These are phyloP conservation scores for Termitomyces sp. DNA, from an alignment of 768 basidiomycete species.

Conservation along the genomic window DNA sequence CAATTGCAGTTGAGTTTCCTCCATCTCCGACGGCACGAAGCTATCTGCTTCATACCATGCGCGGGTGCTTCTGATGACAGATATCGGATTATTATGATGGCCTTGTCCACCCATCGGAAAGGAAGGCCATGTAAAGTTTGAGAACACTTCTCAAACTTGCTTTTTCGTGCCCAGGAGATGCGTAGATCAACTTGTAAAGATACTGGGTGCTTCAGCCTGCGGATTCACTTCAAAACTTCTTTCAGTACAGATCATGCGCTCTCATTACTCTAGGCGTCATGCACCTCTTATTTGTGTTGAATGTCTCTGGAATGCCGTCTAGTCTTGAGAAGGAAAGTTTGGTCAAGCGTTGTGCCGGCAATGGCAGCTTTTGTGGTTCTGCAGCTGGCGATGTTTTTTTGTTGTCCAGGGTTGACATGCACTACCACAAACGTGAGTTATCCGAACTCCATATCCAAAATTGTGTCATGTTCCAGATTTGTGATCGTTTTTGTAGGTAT, in stretches of 20 bases:
- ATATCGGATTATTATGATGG: neutral
- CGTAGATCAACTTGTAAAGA: no score
- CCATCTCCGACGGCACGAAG: neutral
- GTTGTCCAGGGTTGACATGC: neutral
- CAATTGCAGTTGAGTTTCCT: neutral
- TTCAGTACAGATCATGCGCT: neutral
- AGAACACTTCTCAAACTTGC: neutral
- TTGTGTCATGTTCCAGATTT: neutral
- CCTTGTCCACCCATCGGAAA: neutral
- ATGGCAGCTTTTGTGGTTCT: neutral
- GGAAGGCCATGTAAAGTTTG: neutral
- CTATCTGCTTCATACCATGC: neutral
- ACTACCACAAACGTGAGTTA: neutral
- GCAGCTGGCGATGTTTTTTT: neutral
- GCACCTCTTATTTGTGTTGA: neutral
- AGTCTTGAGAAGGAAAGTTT: neutral
- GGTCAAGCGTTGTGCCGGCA: neutral
- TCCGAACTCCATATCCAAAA: neutral
- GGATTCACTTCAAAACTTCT: neutral
- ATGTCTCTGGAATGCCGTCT: neutral
- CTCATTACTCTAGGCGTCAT: neutral
- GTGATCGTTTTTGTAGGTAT: neutral
- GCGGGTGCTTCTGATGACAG: neutral
- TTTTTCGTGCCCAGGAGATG: neutral
- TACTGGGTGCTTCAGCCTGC: neutral